A percentile compares a stretch with the other conserved stretches of the same genome.
phyloP scores from a whole-genome alignment of 345 rosid species.

The Lepidium didymum region DNA sequence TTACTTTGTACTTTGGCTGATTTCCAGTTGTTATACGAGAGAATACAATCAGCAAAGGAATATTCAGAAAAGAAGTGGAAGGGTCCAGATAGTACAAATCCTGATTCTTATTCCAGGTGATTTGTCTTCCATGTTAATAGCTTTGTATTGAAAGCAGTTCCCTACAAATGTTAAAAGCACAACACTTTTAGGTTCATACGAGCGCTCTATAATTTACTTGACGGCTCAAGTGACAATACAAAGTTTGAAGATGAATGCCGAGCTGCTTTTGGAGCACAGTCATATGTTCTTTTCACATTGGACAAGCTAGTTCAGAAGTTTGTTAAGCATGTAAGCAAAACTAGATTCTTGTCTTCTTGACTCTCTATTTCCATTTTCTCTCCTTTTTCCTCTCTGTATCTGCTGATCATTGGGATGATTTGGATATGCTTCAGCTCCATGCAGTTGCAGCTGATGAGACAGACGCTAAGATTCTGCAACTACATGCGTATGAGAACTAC shows the following conservation, averaged over 20 bases:
- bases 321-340: constrained; percentile 68
- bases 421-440: constrained; percentile 63
- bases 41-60: constrained; percentile 82
- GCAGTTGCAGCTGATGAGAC: constrained; percentile 75
- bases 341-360: not conserved
- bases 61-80: constrained; percentile 86
- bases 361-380: not conserved
- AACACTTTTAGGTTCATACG: constrained; percentile 60
- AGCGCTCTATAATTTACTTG: constrained; percentile 87
- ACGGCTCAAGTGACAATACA: constrained; percentile 83
- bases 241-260: constrained; percentile 99
- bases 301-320: constrained; percentile 89
- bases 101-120: constrained; percentile 89
- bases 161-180: constrained; percentile 9
- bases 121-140: not conserved
- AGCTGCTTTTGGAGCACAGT: constrained; percentile 89
- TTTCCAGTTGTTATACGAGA: constrained; percentile 76
- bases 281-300: constrained; percentile 87
- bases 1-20: not conserved
- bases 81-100: constrained; percentile 53
- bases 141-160: not conserved
- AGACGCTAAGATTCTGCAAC: constrained; percentile 83
- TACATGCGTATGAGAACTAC: constrained; percentile 72
- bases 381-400: not conserved
- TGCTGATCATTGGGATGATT: not conserved